Conservation (phyloP, 768 basidiomycete species). For the Wakefieldia striispora region DNA sequence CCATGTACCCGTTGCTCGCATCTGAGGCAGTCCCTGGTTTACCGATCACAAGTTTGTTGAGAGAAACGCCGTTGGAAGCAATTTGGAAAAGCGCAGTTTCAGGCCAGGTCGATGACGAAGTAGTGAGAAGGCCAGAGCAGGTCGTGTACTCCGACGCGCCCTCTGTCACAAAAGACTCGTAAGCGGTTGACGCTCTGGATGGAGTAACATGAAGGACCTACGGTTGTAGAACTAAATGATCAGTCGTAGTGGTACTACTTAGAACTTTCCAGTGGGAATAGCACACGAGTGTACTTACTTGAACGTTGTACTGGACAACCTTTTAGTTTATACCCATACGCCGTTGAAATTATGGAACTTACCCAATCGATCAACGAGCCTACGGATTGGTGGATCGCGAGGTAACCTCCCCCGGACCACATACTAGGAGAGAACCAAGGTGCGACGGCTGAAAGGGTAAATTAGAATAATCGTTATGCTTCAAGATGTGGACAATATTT, state of each 20-base stretch:
- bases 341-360: neutral
- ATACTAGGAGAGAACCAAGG: constrained; percentile 39
- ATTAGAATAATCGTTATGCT: too few relatives aligned
- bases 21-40: constrained; percentile 56
- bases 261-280: neutral
- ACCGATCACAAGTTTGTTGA: constrained; percentile 72
- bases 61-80: constrained; percentile 49
- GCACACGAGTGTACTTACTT: constrained; percentile 19
- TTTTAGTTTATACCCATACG: neutral
- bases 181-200: neutral
- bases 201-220: neutral
- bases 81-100: constrained; percentile 46
- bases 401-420: constrained; percentile 43
- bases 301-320: constrained; percentile 39
- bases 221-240: constrained; percentile 21
- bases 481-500: too few relatives aligned
- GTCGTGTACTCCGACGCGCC: constrained; percentile 36
- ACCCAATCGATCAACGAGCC: constrained; percentile 47
- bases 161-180: constrained; percentile 23
- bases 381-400: constrained; percentile 36
- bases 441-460: constrained; percentile 35
- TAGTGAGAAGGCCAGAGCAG: constrained; percentile 36
- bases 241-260: too few relatives aligned
- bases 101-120: constrained; percentile 41
- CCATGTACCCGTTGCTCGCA: constrained; percentile 58